A percentile compares a stretch with the other conserved stretches of the same genome.
Conservation (phyloP, 176 grass and related monocot species). For the Eragrostis nindensis region DNA sequence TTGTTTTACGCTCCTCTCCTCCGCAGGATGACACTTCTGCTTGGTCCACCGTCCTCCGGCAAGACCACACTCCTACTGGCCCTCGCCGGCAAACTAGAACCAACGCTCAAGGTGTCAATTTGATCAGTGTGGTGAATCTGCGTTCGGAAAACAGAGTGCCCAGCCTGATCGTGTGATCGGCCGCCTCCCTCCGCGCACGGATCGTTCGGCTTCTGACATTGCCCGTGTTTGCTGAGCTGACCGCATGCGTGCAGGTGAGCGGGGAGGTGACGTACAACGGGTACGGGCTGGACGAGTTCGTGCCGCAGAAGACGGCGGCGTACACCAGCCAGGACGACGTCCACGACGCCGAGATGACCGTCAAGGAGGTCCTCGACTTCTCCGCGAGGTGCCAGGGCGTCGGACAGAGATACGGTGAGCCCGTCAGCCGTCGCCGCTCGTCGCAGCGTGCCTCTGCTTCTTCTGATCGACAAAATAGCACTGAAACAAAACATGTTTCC, state of each 20-base stretch:
- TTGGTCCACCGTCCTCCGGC: constrained; percentile 81
- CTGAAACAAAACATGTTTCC: background rate
- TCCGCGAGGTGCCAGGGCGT: constrained; percentile 81
- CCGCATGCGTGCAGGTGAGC: too few species aligned
- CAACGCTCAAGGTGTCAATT: constrained; percentile 39
- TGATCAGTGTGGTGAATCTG: too few species aligned
- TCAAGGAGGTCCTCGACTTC: constrained; percentile 84
- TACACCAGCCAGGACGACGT: constrained; percentile 88
- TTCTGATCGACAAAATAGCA: background rate
- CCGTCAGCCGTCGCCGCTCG: background rate
- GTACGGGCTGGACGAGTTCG: constrained; percentile 68
- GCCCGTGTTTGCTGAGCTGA: too few species aligned
- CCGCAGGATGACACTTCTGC: constrained; percentile 81
- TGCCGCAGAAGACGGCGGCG: constrained; percentile 78
- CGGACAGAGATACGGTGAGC: constrained; percentile 70
- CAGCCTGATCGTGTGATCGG: too few species aligned
- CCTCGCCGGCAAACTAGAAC: constrained; percentile 79
- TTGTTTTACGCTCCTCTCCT: too few species aligned
- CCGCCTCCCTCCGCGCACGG: too few species aligned
- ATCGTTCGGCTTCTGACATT: too few species aligned
- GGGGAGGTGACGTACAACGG: constrained; percentile 83
- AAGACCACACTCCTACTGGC: constrained; percentile 82
- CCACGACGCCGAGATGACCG: constrained; percentile 87
- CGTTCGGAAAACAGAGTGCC: too few species aligned
- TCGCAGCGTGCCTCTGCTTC: too few species aligned